Evolutionary conservation across 2,329 filamentous ascomycete species (phyloP), one percentile per base, ranked within the genome.

Genomic region (Paecilomyces formosus): DNA sequence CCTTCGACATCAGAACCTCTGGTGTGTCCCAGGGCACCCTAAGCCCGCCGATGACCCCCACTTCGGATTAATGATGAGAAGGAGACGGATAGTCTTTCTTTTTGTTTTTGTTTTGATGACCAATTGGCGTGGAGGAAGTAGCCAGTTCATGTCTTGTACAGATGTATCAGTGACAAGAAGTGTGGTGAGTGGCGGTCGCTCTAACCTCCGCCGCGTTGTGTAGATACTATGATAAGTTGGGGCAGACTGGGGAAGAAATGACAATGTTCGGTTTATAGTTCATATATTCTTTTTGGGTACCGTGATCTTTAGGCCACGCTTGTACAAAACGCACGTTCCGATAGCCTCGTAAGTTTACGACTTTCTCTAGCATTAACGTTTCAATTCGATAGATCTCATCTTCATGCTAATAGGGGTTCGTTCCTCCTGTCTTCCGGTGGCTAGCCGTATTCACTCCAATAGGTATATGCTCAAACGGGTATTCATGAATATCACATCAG

Each of bases 71-170:
- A 45, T 18, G 39, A 45, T 45, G 39, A 45, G 39, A 45, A 45
- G 39, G 55, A 57, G 55, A 53, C 35, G 31, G 26, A 55, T 26
- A 49, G 22, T 52, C 50, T 57, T 53, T 57, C 30, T 57, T 50
- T 56, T 6, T 26, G 24, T 26, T 26, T 26, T 6, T 33, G 28
- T 51, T 56, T 57, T 53, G 22, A 31, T 9, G 15, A 21, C 51
- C 18, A 56, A 30, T 28, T 11, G 21, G 24, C 55, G 49, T 35
- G 30, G 39, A 45, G 39, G 18, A 45, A 18, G 15, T 45, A 45
- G 39, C 7, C 15, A 45, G 8, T 45, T 18, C 39, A 45, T n/a
- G 39, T 53, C 7, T 53, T 57, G 55, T 57, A 57, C 55, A 57
- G 50, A 57, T 57, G 55, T 57, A 57, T 57, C 39, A 45, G 39